Evolutionary conservation across 495 filamentous ascomycete species (phyloP), one percentile per base, ranked within the genome.

Genomic region (Talaromyces stipitatus): DNA sequence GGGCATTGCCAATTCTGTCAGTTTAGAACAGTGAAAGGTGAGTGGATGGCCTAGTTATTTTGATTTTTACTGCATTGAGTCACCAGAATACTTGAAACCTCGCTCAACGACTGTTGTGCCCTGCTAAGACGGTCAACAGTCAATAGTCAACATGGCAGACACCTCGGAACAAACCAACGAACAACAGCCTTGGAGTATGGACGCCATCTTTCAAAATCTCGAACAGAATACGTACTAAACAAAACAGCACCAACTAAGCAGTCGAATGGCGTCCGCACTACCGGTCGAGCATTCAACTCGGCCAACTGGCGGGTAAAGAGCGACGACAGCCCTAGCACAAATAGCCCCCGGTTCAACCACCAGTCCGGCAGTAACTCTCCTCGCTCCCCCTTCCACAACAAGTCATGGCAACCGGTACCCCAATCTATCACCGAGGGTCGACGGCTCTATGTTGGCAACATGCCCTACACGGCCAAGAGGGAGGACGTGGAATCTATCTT

Each of bases 361-460:
- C 66, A 72, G 11, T 65, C 67, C 22, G 67, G 66, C 41, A 75
- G 61, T 50, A 73, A 72, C 60, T 69, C 56, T n/a, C 30, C 71
- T 26, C 50, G 57, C 11, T 48, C 50, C 26, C 26, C 57, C 28
- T 55, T 55, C 22, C 33, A 45, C 27, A 30, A 45, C 53, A 56
- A 27, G 32, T 45, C 54, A 48, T 48, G 51, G 28, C 53, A 36
- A 23, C 58, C 54, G 20, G 38, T 48, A 2, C 30, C 58, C 27
- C 52, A 29, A 9, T 54, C 58, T 5, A 56, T 60, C 23, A 50
- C 43, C 41, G 58, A 60, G 32, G 58, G 58, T 27, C 38, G 58
- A 28, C 52, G 58, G 28, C 69, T 83, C 47, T 84, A 84, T 61
- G 66, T 84, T n/a, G 80, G 81, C 59, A 85, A 83, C 56, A 64